Evolutionary conservation across 179 eudicot species (phyloP).

Genomic region (Beta macrorhiza): DNA sequence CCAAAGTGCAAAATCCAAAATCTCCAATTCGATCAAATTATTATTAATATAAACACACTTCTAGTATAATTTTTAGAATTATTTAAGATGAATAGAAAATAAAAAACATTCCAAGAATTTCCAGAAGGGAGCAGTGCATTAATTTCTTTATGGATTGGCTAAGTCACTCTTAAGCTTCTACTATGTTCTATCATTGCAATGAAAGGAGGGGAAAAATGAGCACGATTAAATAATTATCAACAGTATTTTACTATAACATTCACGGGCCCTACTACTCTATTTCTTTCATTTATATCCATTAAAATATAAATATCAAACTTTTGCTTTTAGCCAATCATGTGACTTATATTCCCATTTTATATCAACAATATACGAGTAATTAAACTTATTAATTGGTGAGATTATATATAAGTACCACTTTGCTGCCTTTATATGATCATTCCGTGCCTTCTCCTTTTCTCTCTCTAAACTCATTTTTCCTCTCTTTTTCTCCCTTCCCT

Average conservation of each 20-base stretch:
- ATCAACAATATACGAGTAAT: not conserved
- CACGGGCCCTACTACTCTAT: constrained; percentile 15
- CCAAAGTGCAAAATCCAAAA: no score
- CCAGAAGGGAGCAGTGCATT: no score
- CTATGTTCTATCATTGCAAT: not conserved
- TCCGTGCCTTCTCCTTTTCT: not conserved
- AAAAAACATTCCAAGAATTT: no score
- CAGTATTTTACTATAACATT: not conserved
- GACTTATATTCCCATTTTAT: constrained; percentile 6
- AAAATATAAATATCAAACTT: not conserved
- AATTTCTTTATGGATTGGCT: not conserved
- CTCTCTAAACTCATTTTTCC: not conserved
- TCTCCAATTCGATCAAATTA: no score
- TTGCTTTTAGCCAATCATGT: constrained; percentile 24
- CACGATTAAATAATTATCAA: not conserved
- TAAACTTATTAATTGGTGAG: not conserved
- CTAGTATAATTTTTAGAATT: no score
- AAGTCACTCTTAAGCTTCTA: not conserved
- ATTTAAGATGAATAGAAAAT: no score
- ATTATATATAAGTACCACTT: constrained; percentile 16
- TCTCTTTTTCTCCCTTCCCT: not conserved
- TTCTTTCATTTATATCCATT: not conserved
- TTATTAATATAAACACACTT: no score
- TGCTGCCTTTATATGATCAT: constrained; percentile 11
- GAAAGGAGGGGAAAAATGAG: not conserved